Percentiles rank a stretch among this genome's conserved stretches.
Evolutionary conservation across 2,329 filamentous ascomycete genomes (phyloP).

Genomic region (Didymella arachidicola): DNA sequence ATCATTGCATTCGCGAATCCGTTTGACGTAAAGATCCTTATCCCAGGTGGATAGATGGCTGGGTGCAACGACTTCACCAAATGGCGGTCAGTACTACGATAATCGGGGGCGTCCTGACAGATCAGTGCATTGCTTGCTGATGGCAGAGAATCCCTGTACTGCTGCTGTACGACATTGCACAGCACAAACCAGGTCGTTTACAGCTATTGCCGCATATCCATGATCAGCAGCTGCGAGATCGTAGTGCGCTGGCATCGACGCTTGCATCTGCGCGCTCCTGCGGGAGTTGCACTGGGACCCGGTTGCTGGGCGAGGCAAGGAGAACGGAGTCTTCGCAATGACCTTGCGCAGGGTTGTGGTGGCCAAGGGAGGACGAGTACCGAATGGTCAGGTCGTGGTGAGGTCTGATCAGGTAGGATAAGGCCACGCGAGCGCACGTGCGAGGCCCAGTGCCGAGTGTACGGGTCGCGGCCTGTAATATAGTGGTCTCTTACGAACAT

Average conservation of each 20-base stretch:
- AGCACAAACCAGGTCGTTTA: neutral
- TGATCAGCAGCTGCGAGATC: neutral
- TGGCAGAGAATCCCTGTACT: neutral
- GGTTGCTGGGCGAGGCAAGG: constrained; percentile 5
- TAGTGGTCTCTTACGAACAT: constrained; percentile 3
- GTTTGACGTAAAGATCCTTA: neutral
- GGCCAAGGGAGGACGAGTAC: neutral
- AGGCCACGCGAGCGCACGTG: constrained; percentile 17
- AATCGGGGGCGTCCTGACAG: neutral
- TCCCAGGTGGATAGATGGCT: neutral
- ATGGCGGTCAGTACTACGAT: neutral
- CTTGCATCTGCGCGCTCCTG: neutral
- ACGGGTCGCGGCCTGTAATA: constrained; percentile 10
- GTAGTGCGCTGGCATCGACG: constrained; percentile 4
- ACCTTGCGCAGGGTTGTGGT: neutral
- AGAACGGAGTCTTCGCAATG: neutral
- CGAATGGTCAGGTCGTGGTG: neutral
- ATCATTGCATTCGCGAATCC: neutral
- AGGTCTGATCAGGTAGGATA: constrained; percentile 3
- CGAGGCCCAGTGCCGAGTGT: constrained; percentile 1
- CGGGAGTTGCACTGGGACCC: neutral
- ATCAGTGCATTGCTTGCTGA: neutral
- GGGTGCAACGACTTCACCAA: neutral
- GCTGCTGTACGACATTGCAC: constrained; percentile 7
- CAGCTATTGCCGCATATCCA: neutral